phyloP scores from a whole-genome alignment of 2,329 filamentous ascomycete species.

The Xylaria digitata region DNA sequence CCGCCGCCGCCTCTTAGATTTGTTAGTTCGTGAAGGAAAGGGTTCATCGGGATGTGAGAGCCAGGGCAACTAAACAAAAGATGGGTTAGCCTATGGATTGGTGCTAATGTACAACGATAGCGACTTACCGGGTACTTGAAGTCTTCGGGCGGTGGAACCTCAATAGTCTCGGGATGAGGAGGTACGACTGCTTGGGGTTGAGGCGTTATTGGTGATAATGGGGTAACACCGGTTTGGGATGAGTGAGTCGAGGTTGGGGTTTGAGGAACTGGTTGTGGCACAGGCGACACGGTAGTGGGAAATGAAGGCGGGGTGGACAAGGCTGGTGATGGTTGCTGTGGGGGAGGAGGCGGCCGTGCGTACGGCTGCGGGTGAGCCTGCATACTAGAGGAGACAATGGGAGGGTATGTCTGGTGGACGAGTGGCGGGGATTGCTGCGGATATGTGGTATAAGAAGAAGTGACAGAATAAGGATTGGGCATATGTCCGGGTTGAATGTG shows the following conservation, averaged over 20 bases:
- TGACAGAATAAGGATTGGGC: conserved; percentile 57
- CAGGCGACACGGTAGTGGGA: conserved; percentile 57
- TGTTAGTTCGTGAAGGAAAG: conserved; percentile 60
- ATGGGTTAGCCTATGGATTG: conserved; percentile 43
- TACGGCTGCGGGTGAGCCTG: conserved; percentile 58
- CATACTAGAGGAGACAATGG: conserved; percentile 58
- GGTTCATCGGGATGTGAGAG: conserved; percentile 61
- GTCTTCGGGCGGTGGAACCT: conserved; percentile 40
- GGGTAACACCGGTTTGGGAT: conserved; percentile 53
- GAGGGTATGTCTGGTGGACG: conserved; percentile 65
- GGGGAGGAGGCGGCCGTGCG: conserved; percentile 53
- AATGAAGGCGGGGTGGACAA: conserved; percentile 64
- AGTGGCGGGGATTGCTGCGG: conserved; percentile 47
- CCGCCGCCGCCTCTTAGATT: conserved; percentile 57
- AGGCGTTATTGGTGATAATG: conserved; percentile 61
- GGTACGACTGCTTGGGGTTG: conserved; percentile 51
- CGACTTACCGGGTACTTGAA: conserved; percentile 65
- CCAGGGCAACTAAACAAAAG: conserved; percentile 65
- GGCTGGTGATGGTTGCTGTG: conserved; percentile 61
- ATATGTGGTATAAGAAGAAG: conserved; percentile 60
- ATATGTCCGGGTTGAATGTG: conserved; percentile 67
- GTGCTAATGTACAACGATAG: neutral
- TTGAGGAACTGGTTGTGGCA: conserved; percentile 56
- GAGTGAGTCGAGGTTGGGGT: conserved; percentile 67
- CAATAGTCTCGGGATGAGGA: conserved; percentile 42